A percentile compares a stretch with the other conserved stretches of the same genome.
Conservation (phyloP, 2,329 filamentous ascomycete genomes). For the Macroventuria anomochaeta region DNA sequence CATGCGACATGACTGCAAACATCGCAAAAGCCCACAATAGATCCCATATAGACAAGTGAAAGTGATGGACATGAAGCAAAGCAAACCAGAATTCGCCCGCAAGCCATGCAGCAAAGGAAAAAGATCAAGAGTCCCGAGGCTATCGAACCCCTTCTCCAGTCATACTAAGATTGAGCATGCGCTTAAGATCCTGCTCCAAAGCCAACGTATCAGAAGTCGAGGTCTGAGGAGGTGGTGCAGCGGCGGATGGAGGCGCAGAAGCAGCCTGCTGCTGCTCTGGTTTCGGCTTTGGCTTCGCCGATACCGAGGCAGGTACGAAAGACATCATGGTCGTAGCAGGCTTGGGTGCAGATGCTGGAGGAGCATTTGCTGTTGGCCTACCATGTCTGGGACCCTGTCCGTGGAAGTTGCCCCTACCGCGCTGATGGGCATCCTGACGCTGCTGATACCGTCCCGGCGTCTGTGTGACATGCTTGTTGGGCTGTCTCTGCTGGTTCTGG, state of each 20-base stretch:
- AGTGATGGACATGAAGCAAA: constrained; percentile 24
- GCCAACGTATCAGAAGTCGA: constrained; percentile 31
- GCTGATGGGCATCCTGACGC: constrained; percentile 34
- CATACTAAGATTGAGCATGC: constrained; percentile 43
- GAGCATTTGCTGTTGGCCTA: constrained; percentile 20
- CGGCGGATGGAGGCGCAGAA: constrained; percentile 24
- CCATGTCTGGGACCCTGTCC: constrained; percentile 16
- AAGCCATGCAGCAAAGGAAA: constrained; percentile 36
- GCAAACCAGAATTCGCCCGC: constrained; percentile 25
- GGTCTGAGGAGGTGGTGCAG: constrained; percentile 24
- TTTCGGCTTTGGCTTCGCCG: constrained; percentile 37
- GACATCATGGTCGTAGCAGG: constrained; percentile 39
- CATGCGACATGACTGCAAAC: constrained; percentile 24
- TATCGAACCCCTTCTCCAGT: constrained; percentile 36
- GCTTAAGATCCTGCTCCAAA: constrained; percentile 47
- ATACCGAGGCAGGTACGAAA: constrained; percentile 47
- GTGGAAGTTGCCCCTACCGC: constrained; percentile 23
- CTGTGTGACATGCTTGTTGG: constrained; percentile 32
- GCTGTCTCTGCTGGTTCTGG: constrained; percentile 31
- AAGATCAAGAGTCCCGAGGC: constrained; percentile 15
- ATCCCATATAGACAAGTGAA: constrained; percentile 32
- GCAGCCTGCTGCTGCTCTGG: constrained; percentile 28
- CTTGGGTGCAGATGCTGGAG: constrained; percentile 28
- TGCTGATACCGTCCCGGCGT: constrained; percentile 35
- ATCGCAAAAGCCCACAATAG: constrained; percentile 1